Percentiles rank a stretch among this genome's conserved stretches.
Evolutionary conservation across 306 rosid genomes (phyloP).

Genomic region (Quercus alba): DNA sequence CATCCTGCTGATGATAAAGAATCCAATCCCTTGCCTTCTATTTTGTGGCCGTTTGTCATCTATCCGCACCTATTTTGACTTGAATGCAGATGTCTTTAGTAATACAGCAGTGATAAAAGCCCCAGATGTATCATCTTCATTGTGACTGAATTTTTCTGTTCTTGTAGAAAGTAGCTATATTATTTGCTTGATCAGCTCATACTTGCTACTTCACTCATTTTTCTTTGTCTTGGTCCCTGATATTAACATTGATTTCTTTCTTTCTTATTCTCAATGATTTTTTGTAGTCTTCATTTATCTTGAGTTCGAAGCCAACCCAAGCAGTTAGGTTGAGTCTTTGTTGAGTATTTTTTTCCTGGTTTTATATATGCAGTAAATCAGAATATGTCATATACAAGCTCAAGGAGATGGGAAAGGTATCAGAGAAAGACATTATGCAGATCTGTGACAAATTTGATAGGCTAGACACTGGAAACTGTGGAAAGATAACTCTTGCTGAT

Average conservation of each 20-base stretch:
- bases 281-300: conserved; percentile 16
- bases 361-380: conserved; percentile 67
- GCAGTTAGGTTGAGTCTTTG: conserved; percentile 1
- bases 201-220: background rate
- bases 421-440: conserved; percentile 78
- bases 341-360: conserved; percentile 14
- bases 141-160: background rate
- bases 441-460: conserved; percentile 72
- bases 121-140: background rate
- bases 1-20: background rate
- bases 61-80: background rate
- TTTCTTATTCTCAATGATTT: conserved; percentile 6
- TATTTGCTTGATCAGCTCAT: background rate
- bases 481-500: conserved; percentile 82
- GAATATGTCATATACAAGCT: conserved; percentile 95
- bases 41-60: background rate
- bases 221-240: background rate
- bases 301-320: background rate
- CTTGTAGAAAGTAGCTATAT: background rate
- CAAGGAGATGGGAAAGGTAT: conserved; percentile 88
- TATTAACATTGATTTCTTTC: background rate
- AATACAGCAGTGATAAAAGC: background rate
- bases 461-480: conserved; percentile 74
- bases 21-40: background rate
- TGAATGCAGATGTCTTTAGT: background rate